Conservation (phyloP, 1,139 yeast species). For the Candida pseudoviswanathii region DNA sequence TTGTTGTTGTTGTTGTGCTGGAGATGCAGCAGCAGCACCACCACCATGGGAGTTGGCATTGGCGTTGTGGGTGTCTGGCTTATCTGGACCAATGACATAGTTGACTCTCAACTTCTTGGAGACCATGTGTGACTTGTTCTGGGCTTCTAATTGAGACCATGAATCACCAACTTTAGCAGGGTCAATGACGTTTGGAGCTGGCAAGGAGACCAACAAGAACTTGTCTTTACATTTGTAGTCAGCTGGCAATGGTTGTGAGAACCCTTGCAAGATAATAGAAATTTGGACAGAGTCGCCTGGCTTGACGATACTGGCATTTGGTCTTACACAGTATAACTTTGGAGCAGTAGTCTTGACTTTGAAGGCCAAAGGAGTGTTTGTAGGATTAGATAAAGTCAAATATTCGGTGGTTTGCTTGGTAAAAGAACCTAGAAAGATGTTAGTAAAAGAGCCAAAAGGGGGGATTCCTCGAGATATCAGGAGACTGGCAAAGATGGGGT, state of each 20-base stretch:
- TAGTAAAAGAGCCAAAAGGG: constrained; percentile 6
- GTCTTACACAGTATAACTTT: constrained; percentile 92
- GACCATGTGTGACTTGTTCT: constrained; percentile 58
- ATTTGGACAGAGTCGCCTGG: constrained; percentile 78
- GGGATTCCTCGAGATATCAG: too few relatives aligned
- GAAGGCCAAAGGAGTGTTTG: constrained; percentile 71
- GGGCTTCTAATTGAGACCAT: constrained; percentile 73
- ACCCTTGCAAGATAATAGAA: constrained; percentile 83
- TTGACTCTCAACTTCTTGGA: constrained; percentile 81
- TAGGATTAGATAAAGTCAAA: constrained; percentile 67
- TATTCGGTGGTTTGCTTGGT: constrained; percentile 71
- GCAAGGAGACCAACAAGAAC: constrained; percentile 84
- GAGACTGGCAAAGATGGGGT: too few relatives aligned
- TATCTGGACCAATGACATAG: constrained; percentile 45
- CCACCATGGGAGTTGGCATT: constrained; percentile 10
- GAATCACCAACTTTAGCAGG: constrained; percentile 60
- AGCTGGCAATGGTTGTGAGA: constrained; percentile 70
- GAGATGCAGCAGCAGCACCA: too few relatives aligned
- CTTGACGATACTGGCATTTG: constrained; percentile 79
- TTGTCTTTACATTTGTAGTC: constrained; percentile 87
- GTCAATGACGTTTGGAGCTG: constrained; percentile 64
- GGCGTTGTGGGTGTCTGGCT: constrained; percentile 13
- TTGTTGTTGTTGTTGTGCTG: constrained; percentile 8
- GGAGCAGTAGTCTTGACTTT: constrained; percentile 99
- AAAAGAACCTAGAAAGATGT: constrained; percentile 55